Evolutionary conservation across 2,329 filamentous ascomycete genomes (phyloP).

Genomic region (Blastomyces silverae): DNA sequence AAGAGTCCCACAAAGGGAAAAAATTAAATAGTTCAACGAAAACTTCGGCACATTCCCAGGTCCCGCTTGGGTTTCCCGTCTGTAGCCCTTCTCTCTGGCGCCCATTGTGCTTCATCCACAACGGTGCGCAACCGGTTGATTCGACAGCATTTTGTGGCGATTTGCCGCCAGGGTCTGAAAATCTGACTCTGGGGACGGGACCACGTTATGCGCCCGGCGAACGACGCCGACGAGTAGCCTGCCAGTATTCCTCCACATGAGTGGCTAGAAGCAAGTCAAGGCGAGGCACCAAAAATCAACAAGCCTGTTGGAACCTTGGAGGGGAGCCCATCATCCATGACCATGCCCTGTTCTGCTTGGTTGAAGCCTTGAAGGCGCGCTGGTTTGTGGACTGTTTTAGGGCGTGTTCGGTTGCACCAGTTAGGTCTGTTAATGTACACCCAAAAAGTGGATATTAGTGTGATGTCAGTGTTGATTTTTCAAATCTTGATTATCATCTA

Average conservation of each 20-base stretch:
- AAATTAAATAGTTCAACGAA: background rate
- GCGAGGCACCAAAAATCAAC: background rate
- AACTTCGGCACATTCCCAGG: background rate
- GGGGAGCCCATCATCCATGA: too few relatives aligned
- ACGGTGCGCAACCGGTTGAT: constrained; percentile 9
- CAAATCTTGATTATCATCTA: too few relatives aligned
- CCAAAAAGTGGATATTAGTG: too few relatives aligned
- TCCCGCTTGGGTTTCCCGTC: background rate
- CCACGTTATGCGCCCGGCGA: constrained; percentile 9
- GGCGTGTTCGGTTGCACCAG: too few relatives aligned
- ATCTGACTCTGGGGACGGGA: constrained; percentile 5
- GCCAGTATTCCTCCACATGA: constrained; percentile 7
- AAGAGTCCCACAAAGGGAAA: constrained; percentile 1
- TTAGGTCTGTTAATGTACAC: too few relatives aligned
- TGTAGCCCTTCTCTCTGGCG: background rate
- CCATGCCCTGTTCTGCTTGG: background rate
- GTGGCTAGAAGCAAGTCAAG: background rate
- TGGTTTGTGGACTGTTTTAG: background rate
- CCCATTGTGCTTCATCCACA: constrained; percentile 10
- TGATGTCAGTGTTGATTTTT: too few relatives aligned
- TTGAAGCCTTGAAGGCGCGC: background rate
- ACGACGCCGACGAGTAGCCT: background rate
- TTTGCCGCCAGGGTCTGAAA: constrained; percentile 6
- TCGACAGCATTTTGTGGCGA: constrained; percentile 11
- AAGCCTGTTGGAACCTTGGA: too few relatives aligned